Base-by-base conservation (phyloP, 257 asterid species). In the Ehretia macrophylla region DNA sequence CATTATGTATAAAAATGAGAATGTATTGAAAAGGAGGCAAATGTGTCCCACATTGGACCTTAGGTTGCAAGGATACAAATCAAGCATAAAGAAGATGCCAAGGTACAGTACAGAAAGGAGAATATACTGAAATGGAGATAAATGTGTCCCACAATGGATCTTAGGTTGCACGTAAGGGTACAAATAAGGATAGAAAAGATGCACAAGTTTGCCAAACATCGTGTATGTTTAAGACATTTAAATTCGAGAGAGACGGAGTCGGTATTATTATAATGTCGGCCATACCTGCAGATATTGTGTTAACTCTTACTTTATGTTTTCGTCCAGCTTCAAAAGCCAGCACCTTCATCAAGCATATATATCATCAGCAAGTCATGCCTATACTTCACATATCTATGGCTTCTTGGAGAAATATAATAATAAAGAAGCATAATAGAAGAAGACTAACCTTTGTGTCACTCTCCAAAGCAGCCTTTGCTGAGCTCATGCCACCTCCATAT, bases 311-410 rank as follows among this genome's bases (percentile, higher is more conserved):
- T 60, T 61, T 81, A 71, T 77, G 79, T 61, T 84, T 84, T 72
- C 99, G 68, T 59, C 99, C 99, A 56, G 96, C 99, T 84, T 92
- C 99, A 71, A 92, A 92, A 39, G 99, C 97, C 73, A 92, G 90
- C 61, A 84, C 95, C 98, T 91, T 63, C 68, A 76, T 22, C 50
- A 64, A 59, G 21, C 20, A 61, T 17, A 76, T 1, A 51, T 21
- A 19, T 50, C 23, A 63, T 68, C 61, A 52, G 32, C 38, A 42
- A 51, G 60, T 14, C 19, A 46, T 37, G 53, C 40, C 11, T 40
- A 32, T n/a, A 58, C 17, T 16, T 60, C 17, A 54, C 42, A 20
- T 14, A 14, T 51, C 6, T 17, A 17, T 20, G 20, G 17, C 22
- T 58, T 14, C 39, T 68, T n/a, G 4, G 55, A 48, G 44, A 37